These are phyloP conservation scores for Phytophthora fragariae DNA, from an alignment of 352 stramenopile species.

Conservation along the genomic window DNA sequence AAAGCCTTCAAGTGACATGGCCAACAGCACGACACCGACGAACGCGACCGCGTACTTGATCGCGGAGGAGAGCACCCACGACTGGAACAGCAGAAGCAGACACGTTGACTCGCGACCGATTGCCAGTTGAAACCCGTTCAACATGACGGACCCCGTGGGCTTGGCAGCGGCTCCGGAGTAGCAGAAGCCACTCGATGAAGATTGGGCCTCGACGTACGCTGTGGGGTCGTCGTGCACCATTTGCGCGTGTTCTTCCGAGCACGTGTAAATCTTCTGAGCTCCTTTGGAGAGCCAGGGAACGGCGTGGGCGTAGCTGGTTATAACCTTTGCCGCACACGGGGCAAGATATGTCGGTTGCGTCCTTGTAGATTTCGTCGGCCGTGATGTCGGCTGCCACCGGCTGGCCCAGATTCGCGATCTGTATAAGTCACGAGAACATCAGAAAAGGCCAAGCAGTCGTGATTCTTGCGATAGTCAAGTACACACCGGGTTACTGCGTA, in stretches of 20 bases:
- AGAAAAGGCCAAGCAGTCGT: too few species aligned
- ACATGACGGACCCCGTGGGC: slow-evolving; percentile 69
- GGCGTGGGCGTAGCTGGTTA: slow-evolving; percentile 57
- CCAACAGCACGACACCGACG: slow-evolving; percentile 56
- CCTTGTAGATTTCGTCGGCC: slow-evolving; percentile 63
- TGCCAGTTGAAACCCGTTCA: slow-evolving; percentile 72
- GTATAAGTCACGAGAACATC: background rate
- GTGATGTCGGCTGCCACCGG: slow-evolving; percentile 46
- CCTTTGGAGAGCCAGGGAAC: slow-evolving; percentile 63
- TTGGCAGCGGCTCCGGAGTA: slow-evolving; percentile 42
- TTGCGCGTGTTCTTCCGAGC: slow-evolving; percentile 55
- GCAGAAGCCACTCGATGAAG: slow-evolving; percentile 46
- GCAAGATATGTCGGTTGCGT: slow-evolving; percentile 50
- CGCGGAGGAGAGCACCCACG: slow-evolving; percentile 60
- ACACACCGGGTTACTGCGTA: slow-evolving; percentile 67
- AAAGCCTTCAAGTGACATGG: slow-evolving; percentile 59
- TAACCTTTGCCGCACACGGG: slow-evolving; percentile 57
- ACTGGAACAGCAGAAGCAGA: slow-evolving; percentile 70
- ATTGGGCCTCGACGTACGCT: slow-evolving; percentile 35
- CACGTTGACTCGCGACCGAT: slow-evolving; percentile 55
- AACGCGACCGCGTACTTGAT: slow-evolving; percentile 77
- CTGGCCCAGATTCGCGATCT: slow-evolving; percentile 41
- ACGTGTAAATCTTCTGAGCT: slow-evolving; percentile 71
- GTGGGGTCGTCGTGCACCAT: slow-evolving; percentile 47
- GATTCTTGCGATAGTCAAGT: too few species aligned